These are phyloP conservation scores for Piedraia hortae DNA, from an alignment of 2,329 filamentous ascomycete species.

Conservation along the genomic window DNA sequence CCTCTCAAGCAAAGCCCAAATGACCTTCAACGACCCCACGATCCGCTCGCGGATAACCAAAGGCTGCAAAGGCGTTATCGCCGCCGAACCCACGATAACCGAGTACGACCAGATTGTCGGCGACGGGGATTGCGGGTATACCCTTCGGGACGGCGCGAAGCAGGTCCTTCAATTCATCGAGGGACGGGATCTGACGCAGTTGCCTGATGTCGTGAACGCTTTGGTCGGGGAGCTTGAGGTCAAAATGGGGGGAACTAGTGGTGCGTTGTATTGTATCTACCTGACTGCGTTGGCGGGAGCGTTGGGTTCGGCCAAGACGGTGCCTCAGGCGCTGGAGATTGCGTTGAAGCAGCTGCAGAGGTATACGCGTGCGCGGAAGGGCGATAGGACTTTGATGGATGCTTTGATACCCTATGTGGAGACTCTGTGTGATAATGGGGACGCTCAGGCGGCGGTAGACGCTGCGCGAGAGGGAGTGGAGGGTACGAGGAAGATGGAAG, in stretches of 20 bases:
- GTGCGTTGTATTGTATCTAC: slow-evolving; percentile 13
- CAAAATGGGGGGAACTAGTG: slow-evolving; percentile 13
- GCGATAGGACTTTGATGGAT: slow-evolving; percentile 14
- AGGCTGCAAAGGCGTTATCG: slow-evolving; percentile 12
- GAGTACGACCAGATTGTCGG: slow-evolving; percentile 14
- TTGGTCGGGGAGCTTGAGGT: slow-evolving; percentile 12
- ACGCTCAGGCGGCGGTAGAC: slow-evolving; percentile 6
- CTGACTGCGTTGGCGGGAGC: slow-evolving; percentile 10
- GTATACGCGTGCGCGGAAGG: slow-evolving; percentile 11
- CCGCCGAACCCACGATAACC: slow-evolving; percentile 12
- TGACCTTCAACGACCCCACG: slow-evolving; percentile 8
- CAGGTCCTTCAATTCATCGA: slow-evolving; percentile 12
- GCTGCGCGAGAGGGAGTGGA: slow-evolving; percentile 10
- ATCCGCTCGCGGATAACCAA: slow-evolving; percentile 8
- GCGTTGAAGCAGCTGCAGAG: slow-evolving; percentile 10
- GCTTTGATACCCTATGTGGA: slow-evolving; percentile 13
- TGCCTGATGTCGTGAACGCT: slow-evolving; percentile 7
- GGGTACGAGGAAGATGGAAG: slow-evolving; percentile 12
- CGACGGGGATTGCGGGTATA: slow-evolving; percentile 14
- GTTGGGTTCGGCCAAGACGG: slow-evolving; percentile 5
- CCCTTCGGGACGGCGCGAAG: slow-evolving; percentile 12
- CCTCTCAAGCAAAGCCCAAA: slow-evolving; percentile 4
- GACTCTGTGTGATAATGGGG: slow-evolving; percentile 5
- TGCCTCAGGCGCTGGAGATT: slow-evolving; percentile 7
- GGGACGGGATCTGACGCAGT: slow-evolving; percentile 7